Percentiles rank a stretch among this genome's conserved stretches.
Evolutionary conservation across 306 rosid genomes (phyloP).

Genomic region (Elaeagnus macrophylla): DNA sequence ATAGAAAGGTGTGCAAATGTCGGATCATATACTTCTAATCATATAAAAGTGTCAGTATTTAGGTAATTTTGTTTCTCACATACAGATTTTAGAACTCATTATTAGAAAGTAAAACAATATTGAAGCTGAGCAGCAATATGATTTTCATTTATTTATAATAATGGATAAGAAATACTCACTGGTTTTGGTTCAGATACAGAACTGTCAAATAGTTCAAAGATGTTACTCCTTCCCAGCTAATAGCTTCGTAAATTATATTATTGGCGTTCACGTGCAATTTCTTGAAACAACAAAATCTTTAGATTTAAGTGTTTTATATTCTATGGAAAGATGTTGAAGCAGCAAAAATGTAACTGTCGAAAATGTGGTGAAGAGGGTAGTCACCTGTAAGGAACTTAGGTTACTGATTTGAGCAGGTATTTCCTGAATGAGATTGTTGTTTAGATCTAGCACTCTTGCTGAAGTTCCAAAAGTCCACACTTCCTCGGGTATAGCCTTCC

Average conservation of each 20-base stretch:
- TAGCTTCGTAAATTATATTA: slow-evolving; percentile 39
- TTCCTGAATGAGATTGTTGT: slow-evolving; percentile 43
- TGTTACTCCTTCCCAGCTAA: slow-evolving; percentile 64
- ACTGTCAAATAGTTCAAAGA: slow-evolving; percentile 49
- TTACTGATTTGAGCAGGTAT: slow-evolving; percentile 46
- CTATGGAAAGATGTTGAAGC: background rate
- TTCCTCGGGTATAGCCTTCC: slow-evolving; percentile 69
- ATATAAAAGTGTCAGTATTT: no score
- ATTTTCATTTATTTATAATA: background rate
- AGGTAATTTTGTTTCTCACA: no score
- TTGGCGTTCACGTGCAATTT: slow-evolving; percentile 55
- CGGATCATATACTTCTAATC: no score
- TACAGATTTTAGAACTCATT: no score
- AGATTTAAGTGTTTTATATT: slow-evolving; percentile 17
- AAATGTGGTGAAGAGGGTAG: slow-evolving; percentile 11
- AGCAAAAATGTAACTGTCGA: slow-evolving; percentile 7
- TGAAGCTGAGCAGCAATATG: no score
- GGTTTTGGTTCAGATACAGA: slow-evolving; percentile 61
- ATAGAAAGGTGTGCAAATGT: no score
- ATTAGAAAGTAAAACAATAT: no score
- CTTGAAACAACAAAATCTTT: slow-evolving; percentile 28
- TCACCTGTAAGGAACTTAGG: slow-evolving; percentile 51
- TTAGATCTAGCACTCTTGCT: slow-evolving; percentile 63
- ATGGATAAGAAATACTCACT: slow-evolving; percentile 39
- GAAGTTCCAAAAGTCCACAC: slow-evolving; percentile 64